These are phyloP conservation scores for Misopates orontium DNA, from an alignment of 257 asterid genomes.

Conservation along the genomic window DNA sequence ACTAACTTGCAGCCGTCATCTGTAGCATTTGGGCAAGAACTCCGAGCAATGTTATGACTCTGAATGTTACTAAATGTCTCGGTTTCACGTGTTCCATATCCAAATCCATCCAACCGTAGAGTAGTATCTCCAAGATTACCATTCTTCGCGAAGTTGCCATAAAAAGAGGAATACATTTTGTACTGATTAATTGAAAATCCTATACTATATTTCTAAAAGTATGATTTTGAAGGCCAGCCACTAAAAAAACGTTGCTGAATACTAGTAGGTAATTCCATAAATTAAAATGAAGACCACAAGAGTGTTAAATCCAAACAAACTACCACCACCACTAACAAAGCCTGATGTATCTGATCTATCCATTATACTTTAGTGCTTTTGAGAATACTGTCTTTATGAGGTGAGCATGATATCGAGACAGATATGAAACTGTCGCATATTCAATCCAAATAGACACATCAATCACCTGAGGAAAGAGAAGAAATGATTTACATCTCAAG, in stretches of 20 bases:
- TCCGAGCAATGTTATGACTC: conserved; percentile 31
- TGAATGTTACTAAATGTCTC: conserved; percentile 38
- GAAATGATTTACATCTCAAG: conserved; percentile 7
- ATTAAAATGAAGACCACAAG: conserved; percentile 42
- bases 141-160: conserved; percentile 38
- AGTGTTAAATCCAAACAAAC: conserved; percentile 38
- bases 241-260: conserved; percentile 26
- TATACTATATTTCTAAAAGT: conserved; percentile 25
- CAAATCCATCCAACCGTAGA: conserved; percentile 70
- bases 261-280: conserved; percentile 34
- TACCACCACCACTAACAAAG: conserved; percentile 82
- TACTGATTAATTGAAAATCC: conserved; percentile 32
- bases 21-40: conserved; percentile 34
- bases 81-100: conserved; percentile 52
- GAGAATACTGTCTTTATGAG: conserved; percentile 24
- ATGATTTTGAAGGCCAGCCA: conserved; percentile 28
- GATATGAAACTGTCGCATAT: conserved; percentile 4
- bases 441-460: conserved; percentile 22
- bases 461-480: conserved; percentile 44
- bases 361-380: conserved; percentile 44
- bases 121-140: conserved; percentile 58
- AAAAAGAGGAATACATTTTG: conserved; percentile 42
- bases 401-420: conserved; percentile 24
- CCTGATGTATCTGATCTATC: conserved; percentile 85
- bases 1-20: conserved; percentile 90